Percentiles rank a stretch among this genome's conserved stretches.
These are phyloP conservation scores for Pluteus cervinus DNA, from an alignment of 768 basidiomycete genomes.

Conservation along the genomic window DNA sequence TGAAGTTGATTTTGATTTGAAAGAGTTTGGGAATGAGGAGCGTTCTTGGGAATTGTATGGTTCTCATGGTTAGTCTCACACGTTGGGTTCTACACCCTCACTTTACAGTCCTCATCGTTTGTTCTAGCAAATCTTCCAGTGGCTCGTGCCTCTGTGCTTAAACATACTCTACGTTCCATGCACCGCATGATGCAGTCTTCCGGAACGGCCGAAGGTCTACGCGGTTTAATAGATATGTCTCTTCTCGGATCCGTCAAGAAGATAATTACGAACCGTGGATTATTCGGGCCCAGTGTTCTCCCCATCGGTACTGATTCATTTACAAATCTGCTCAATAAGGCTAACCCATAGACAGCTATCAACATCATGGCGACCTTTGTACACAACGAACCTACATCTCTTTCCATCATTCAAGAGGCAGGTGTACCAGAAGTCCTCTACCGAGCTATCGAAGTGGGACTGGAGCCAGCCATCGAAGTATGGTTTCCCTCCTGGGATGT, in stretches of 20 bases:
- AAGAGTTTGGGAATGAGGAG: constrained; percentile 37
- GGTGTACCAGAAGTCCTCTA: constrained; percentile 89
- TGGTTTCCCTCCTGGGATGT: constrained; percentile 4
- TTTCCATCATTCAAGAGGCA: constrained; percentile 88
- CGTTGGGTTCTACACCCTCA: constrained; percentile 2
- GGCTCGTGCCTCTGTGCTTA: constrained; percentile 73
- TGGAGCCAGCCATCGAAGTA: constrained; percentile 88
- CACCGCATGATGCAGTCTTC: constrained; percentile 98
- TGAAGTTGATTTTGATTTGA: constrained; percentile 63
- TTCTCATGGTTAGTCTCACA: not conserved
- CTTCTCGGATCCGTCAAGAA: constrained; percentile 81
- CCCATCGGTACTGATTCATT: constrained; percentile 55
- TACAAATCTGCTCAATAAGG: constrained; percentile 1
- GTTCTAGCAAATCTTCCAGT: constrained; percentile 64
- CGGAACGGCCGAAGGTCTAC: constrained; percentile 89
- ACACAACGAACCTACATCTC: constrained; percentile 96
- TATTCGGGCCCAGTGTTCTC: constrained; percentile 85
- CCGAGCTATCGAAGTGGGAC: constrained; percentile 72
- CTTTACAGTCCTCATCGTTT: not conserved
- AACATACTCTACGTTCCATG: constrained; percentile 85
- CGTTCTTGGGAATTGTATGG: constrained; percentile 5
- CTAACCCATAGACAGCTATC: constrained; percentile 49
- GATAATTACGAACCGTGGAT: constrained; percentile 73
- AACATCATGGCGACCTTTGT: constrained; percentile 96
- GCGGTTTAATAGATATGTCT: constrained; percentile 89